Base-by-base conservation (phyloP, 2,329 filamentous ascomycete genomes). In the Fusarium chlamydosporum region DNA sequence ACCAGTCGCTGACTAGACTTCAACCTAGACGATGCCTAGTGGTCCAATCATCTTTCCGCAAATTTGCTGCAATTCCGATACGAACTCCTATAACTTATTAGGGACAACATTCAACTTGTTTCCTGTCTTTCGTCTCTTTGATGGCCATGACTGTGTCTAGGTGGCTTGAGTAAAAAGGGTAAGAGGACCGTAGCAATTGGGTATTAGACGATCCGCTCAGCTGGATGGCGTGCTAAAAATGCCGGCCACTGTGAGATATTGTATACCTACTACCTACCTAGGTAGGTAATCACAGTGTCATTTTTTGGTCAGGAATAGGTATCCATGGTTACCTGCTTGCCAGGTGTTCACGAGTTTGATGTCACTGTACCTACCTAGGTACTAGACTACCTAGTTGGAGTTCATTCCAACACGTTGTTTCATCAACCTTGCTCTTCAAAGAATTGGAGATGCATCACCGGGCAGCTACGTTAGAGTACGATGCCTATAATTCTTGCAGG, bases 151-250 rank as follows among this genome's bases (percentile, higher is more conserved):
- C 47, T 4, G 12, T 50, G 33, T 38, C 23, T n/a, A 50, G 23
- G 23, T 23, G 23, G 12, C 47, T 18, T 35, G 34, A 27, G 16
- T 3, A 15, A 48, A 50, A 27, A 13, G 23, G 11, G n/a, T 29
- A 13, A 26, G 16, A 48, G 31, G 46, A 23, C 23, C 23, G 23
- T 27, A 40, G 18, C 34, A 26, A 27, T 38, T 18, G 13, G 26
- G 13, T 27, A 34, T 27, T 40, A 40, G n/a, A 40, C 12, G 47
- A 20, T 23, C 47, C 47, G 23, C 47, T 51, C 47, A 20, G 40
- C 26, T 42, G 34, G 41, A 52, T 52, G 48, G 35, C 48, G 48
- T 52, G 48, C 48, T 51, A 51, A 27, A 45, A 38, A 27, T 40
- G 26, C 47, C 34, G 26, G 26, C 27, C 47, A 38, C 16, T 31